Evolutionary conservation across 805 yeast genomes (phyloP), one percentile per base, ranked within the genome.

Genomic region (Wickerhamiella hasegawae): DNA sequence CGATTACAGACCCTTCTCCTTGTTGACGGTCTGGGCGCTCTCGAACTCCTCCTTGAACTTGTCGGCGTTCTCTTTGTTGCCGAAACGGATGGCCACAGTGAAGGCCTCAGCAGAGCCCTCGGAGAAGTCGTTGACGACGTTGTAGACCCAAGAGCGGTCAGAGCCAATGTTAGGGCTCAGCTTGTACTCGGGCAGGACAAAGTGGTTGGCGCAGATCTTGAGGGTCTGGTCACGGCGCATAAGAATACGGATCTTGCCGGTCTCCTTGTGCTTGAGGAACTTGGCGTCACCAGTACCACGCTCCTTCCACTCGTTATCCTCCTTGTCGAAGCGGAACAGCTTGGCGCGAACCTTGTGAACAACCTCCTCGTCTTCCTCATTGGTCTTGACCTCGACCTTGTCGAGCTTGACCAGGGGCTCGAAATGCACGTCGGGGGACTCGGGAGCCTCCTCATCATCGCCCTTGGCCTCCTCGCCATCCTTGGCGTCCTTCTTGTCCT

Each of bases 151-250:
- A 24, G 95, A 83, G 68, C 95, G 79, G 59, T 90, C 98, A 41
- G 90, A 76, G 34, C 98, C 97, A 45, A 90, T 85, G 56, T 90
- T 90, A 51, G 96, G 83, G 56, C 73, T 80, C 58, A 90, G 72
- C 46, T 62, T 71, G 62, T 79, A 82, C 48, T 79, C 93, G 42
- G 87, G 74, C 8, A 46, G 43, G 28, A 57, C 82, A 62, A 73
- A 73, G 63, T 90, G 98, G 68, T 90, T 90, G 50, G 98, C 98
- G 62, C 98, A 90, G 54, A 90, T 78, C 70, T 90, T 90, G 57
- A 90, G 71, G 37, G 97, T 90, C 69, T 87, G 87, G 66, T 90
- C 98, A 68, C 98, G 83, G 73, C 98, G 83, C 98, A 90, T 90
- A 55, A 90, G 68, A 46, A 90, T 62, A 66, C 98, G 78, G 45